phyloP scores from a whole-genome alignment of 2,329 filamentous ascomycete genomes.

The Hymenoscyphus fructigenus region DNA sequence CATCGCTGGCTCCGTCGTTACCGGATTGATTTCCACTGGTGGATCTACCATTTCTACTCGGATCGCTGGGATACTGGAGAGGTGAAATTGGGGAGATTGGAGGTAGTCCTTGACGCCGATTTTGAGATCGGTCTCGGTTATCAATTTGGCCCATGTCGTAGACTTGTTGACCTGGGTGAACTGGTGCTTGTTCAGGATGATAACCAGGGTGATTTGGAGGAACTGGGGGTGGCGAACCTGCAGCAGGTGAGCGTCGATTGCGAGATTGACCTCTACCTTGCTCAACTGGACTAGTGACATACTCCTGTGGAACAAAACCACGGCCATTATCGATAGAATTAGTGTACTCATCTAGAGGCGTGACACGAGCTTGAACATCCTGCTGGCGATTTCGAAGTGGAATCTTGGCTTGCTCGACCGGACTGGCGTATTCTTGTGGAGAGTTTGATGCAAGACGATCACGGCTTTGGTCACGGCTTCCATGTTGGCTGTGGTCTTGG shows the following conservation, averaged over 20 bases:
- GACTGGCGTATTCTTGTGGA: conserved; percentile 1
- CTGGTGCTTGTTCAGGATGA: background rate
- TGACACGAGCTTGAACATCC: background rate
- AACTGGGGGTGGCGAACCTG: background rate
- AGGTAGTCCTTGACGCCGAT: background rate
- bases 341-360: background rate
- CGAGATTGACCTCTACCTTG: background rate
- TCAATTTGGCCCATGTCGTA: background rate
- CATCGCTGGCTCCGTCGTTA: background rate
- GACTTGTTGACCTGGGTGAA: background rate
- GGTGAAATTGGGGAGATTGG: background rate
- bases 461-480: background rate
- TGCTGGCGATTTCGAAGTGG: background rate
- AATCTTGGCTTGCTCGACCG: background rate
- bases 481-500: background rate
- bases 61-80: background rate
- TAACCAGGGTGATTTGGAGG: background rate
- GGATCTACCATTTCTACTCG: background rate
- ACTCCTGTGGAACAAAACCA: background rate
- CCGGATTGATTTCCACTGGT: background rate
- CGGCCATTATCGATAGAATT: background rate
- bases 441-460: background rate
- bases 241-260: background rate
- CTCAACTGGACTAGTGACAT: background rate
- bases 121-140: background rate